These are phyloP conservation scores for Jatropha podagrica DNA, from an alignment of 441 rosid genomes.

Conservation along the genomic window DNA sequence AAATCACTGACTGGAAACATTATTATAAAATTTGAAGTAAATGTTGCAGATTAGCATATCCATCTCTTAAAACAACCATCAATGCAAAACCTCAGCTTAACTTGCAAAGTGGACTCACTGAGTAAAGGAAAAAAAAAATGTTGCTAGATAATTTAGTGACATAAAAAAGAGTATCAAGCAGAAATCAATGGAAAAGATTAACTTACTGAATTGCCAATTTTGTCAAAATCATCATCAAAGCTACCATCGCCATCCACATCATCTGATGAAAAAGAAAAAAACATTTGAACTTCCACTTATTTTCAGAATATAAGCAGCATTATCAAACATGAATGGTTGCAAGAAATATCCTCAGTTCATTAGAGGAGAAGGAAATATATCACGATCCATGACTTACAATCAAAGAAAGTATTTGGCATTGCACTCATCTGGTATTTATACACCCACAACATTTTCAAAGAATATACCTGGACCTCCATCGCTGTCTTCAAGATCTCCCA, in stretches of 20 bases:
- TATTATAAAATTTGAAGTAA: background rate
- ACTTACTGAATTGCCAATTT: slow-evolving; percentile 80
- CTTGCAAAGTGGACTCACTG: background rate
- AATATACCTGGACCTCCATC: slow-evolving; percentile 59
- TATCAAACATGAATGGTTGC: background rate
- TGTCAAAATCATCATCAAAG: slow-evolving; percentile 84
- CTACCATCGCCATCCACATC: slow-evolving; percentile 47
- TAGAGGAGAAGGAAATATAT: background rate
- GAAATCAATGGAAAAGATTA: slow-evolving; percentile 13
- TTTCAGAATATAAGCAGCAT: background rate
- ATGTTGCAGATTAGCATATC: background rate
- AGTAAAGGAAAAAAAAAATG: background rate
- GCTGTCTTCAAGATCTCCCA: slow-evolving; percentile 59
- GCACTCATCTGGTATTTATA: background rate
- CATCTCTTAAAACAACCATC: background rate
- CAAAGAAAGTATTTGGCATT: background rate
- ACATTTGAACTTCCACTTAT: background rate
- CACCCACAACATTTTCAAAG: background rate
- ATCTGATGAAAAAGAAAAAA: slow-evolving; percentile 35
- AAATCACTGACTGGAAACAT: slow-evolving; percentile 4
- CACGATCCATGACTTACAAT: background rate
- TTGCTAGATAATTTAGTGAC: background rate
- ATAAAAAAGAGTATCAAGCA: background rate
- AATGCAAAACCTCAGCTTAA: background rate
- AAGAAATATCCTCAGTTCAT: background rate